Percentiles rank a stretch among this genome's conserved stretches.
These are phyloP conservation scores for Cyberlindnera mycetangii DNA, from an alignment of 805 yeast species.

Conservation along the genomic window DNA sequence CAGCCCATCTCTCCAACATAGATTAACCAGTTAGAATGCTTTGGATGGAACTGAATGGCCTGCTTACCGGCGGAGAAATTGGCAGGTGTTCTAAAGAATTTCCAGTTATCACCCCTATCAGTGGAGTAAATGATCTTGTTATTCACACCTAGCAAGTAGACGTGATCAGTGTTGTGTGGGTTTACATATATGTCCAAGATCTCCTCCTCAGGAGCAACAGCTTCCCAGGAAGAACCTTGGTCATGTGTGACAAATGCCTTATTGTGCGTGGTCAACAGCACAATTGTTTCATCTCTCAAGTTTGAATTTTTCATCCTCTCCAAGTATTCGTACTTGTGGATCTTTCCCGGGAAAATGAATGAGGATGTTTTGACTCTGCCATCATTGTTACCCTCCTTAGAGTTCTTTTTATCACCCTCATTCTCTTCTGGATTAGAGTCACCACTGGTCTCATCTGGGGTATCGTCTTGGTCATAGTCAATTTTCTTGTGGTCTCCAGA, in stretches of 20 bases:
- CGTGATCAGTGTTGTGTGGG: conserved; percentile 53
- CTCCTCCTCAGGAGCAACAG: conserved; percentile 33
- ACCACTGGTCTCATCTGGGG: conserved; percentile 29
- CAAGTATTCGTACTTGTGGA: conserved; percentile 58
- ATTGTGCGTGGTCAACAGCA: conserved; percentile 53
- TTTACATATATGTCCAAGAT: conserved; percentile 61
- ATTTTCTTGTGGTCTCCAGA: conserved; percentile 21
- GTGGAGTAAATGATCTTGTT: conserved; percentile 50
- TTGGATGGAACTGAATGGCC: conserved; percentile 61
- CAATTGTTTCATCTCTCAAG: conserved; percentile 57
- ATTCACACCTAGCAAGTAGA: conserved; percentile 23
- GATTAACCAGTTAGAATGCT: conserved; percentile 54
- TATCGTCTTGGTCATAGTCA: conserved; percentile 27
- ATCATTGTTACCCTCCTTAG: conserved; percentile 34
- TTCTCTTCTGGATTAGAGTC: conserved; percentile 30
- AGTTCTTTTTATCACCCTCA: conserved; percentile 34
- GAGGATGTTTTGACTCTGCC: conserved; percentile 34
- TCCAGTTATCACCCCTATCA: conserved; percentile 58
- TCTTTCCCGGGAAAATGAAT: conserved; percentile 48
- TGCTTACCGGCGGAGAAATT: conserved; percentile 53
- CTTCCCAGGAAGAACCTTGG: conserved; percentile 32
- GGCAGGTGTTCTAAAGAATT: conserved; percentile 42
- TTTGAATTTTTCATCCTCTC: conserved; percentile 39
- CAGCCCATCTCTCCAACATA: conserved; percentile 67
- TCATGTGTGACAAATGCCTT: conserved; percentile 65